phyloP scores from a whole-genome alignment of 2,329 filamentous ascomycete species.

The Helminthosporium solani region DNA sequence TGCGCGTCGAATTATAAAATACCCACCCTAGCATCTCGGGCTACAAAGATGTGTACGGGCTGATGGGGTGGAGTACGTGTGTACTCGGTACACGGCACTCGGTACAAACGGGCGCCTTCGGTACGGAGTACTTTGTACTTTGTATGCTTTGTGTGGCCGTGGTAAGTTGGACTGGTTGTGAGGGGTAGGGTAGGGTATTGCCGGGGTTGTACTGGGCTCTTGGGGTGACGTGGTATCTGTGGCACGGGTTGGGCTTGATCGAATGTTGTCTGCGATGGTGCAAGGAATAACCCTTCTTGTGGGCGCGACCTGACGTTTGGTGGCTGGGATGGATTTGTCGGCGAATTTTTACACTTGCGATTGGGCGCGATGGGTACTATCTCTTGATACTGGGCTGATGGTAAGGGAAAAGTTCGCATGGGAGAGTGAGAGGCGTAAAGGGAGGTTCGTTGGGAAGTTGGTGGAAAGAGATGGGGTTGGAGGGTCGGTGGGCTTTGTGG shows the following conservation, averaged over 20 bases:
- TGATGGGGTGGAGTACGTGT: too few relatives aligned
- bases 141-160: too few relatives aligned
- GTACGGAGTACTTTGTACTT: too few relatives aligned
- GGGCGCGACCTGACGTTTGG: slow-evolving; percentile 66
- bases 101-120: too few relatives aligned
- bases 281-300: slow-evolving; percentile 57
- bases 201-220: neutral
- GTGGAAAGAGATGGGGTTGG: slow-evolving; percentile 59
- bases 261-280: neutral
- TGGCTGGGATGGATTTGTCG: slow-evolving; percentile 65
- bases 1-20: too few relatives aligned
- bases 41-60: too few relatives aligned
- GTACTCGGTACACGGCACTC: too few relatives aligned
- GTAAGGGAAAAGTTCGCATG: too few relatives aligned
- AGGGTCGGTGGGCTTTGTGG: slow-evolving; percentile 56
- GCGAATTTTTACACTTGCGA: slow-evolving; percentile 67
- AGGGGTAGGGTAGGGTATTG: too few relatives aligned
- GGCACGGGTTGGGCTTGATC: too few relatives aligned
- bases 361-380: slow-evolving; percentile 65
- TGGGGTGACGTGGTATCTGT: neutral
- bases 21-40: too few relatives aligned
- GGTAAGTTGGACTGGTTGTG: slow-evolving; percentile 67
- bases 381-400: slow-evolving; percentile 64
- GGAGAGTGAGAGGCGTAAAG: slow-evolving; percentile 35
- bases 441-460: slow-evolving; percentile 55